A percentile compares a stretch with the other conserved stretches of the same genome.
These are phyloP conservation scores for Neofusicoccum kwambonambiense DNA, from an alignment of 2,329 filamentous ascomycete species.

Conservation along the genomic window DNA sequence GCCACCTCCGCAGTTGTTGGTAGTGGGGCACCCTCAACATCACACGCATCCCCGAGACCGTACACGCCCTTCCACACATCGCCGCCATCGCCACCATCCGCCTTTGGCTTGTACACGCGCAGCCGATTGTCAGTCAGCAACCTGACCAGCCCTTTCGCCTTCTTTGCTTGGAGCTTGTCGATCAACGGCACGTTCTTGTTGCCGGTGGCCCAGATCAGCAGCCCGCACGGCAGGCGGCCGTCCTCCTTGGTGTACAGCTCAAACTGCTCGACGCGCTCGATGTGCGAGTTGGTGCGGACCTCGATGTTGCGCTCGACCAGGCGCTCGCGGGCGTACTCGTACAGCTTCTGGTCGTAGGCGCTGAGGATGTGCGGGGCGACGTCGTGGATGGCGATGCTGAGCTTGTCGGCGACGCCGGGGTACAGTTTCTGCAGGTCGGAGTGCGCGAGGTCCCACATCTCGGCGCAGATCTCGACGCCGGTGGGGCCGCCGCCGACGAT, in stretches of 20 bases:
- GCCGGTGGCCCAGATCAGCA: constrained; percentile 43
- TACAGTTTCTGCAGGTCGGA: constrained; percentile 41
- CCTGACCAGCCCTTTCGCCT: constrained; percentile 33
- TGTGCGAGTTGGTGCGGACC: constrained; percentile 39
- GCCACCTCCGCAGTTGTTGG: constrained; percentile 40
- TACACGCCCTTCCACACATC: constrained; percentile 22
- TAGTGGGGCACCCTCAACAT: constrained; percentile 37
- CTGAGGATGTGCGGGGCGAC: constrained; percentile 43
- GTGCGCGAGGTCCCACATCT: constrained; percentile 44
- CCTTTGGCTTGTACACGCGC: constrained; percentile 29
- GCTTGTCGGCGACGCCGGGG: constrained; percentile 39
- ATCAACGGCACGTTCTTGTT: constrained; percentile 35
- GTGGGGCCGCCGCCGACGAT: constrained; percentile 45
- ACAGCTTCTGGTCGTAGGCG: constrained; percentile 42
- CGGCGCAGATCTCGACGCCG: constrained; percentile 45
- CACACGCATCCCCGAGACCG: constrained; percentile 40
- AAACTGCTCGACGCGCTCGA: constrained; percentile 36
- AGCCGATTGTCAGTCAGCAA: constrained; percentile 37
- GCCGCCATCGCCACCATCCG: constrained; percentile 26
- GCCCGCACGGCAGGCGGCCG: constrained; percentile 36
- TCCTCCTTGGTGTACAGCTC: constrained; percentile 38
- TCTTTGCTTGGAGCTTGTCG: constrained; percentile 35
- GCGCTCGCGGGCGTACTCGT: constrained; percentile 42
- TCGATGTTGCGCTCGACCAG: constrained; percentile 38
- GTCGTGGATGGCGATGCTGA: constrained; percentile 46